Base-by-base conservation (phyloP, 2,329 filamentous ascomycete species). In the Neocatenulostroma microsporum region DNA sequence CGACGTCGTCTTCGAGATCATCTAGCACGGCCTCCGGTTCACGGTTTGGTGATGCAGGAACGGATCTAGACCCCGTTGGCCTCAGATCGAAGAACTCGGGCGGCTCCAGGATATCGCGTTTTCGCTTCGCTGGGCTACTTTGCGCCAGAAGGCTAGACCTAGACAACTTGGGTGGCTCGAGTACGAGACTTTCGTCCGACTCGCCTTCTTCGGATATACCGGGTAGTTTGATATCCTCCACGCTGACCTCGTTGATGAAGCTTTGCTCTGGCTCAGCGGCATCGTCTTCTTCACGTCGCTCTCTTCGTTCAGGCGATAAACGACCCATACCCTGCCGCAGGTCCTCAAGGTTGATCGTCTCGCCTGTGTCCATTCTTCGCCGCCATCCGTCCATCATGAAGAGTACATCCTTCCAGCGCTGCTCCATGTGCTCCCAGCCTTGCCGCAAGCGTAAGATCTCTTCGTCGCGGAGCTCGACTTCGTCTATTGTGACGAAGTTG, bases 361-460 rank as follows among this genome's bases (percentile, higher is more conserved):
- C 73, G 4, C 81, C 82, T 46, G 74, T 79, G 12, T 76, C 76
- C 75, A 94, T 86, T 27, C 85, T 75, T 57, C 78, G 82, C 42
- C 88, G 80, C 89, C 91, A 96, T 21, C 83, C 80, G 47, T 95
- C 85, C 68, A 98, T 94, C 64, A 98, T 77, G 23, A 78, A 73
- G 10, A 96, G 80, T 1, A 91, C 85, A 56, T 96, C 89, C 47
- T 78, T 80, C 86, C 91, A 94, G 34, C 87, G 76, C 15, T 69
- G 74, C 60, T 96, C 88, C 84, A 96, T 94, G 62, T 83, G 87
- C 57, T 93, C 84, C 82, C 89, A 94, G 12, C 88, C 86, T 37
- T 82, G 76, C 37, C 85, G 78, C 31, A 98, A 69, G 34, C 84
- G 76, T 35, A 74, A 72, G 46, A 98, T 96, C 58, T 95, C 88